Evolutionary conservation across 2,329 filamentous ascomycete genomes (phyloP), one percentile per base, ranked within the genome.

Genomic region (Alternaria tenuissima): DNA sequence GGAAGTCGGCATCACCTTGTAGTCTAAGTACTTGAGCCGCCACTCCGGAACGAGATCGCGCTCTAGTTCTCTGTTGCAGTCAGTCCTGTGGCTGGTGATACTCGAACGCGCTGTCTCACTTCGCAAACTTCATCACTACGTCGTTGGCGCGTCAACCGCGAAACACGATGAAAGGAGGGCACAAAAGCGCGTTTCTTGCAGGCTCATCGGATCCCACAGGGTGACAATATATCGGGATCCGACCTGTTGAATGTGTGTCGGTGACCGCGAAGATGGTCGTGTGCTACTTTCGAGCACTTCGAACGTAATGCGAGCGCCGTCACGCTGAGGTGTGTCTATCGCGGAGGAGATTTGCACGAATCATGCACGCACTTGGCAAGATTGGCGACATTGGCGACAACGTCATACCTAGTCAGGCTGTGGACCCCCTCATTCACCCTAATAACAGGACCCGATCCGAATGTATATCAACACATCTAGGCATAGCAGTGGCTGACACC

Each of bases 41-140:
- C 94, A 98, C 87, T 98, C 94, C 75, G 94, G 94, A 66, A 97
- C 93, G 55, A 93, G 87, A 72, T 96, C 91, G 74, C 91, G 87
- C 76, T 97, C 92, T 64, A 97, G 85, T 81, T 96, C 92, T 76
- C 86, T 88, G 52, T 28, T 20, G 34, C 38, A n/a, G 63, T 71
- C 57, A 46, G 26, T 26, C 42, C 22, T 41, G 22, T 26, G 11
- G 20, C 28, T 14, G 11, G 48, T 38, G 46, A 59, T 60, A 47
- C 5, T 51, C 41, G 30, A 49, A 43, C 43, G 76, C 79, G 57
- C 20, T n/a, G n/a, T 54, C 24, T 53, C 75, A 87, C 86, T 88
- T 88, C 76, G 86, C 86, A 72, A 88, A 88, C 78, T 88, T 88
- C 86, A 88, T 88, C 34, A 24, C 55, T 55, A 54, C 48, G 41